Percentiles rank a stretch among this genome's conserved stretches.
Conservation (phyloP, 768 basidiomycete species). For the Cubamyces lactineus region DNA sequence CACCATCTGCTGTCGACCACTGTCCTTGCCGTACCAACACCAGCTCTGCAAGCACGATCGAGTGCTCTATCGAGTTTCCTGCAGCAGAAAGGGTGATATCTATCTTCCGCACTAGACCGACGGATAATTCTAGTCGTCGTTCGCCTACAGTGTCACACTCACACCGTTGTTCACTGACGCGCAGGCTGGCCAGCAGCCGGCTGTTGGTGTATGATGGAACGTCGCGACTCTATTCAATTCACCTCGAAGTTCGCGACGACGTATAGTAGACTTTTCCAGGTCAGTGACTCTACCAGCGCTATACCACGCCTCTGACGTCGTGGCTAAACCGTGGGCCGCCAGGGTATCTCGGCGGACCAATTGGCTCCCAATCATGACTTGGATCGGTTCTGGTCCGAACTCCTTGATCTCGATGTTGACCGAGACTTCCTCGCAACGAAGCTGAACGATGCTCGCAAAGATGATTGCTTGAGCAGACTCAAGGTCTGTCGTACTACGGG, state of each 20-base stretch:
- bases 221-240: conserved; percentile 29
- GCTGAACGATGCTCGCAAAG: conserved; percentile 48
- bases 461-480: conserved; percentile 49
- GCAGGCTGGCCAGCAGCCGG: not conserved
- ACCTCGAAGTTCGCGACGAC: conserved; percentile 52
- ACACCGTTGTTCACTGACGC: not conserved
- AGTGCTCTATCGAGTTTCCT: too few relatives aligned
- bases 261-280: conserved; percentile 55
- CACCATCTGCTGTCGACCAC: too few relatives aligned
- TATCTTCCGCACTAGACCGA: too few relatives aligned
- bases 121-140: too few relatives aligned
- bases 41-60: not conserved
- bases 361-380: conserved; percentile 49
- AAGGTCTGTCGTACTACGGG: conserved; percentile 47
- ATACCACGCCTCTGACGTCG: too few relatives aligned
- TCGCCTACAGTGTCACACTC: not conserved
- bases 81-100: too few relatives aligned
- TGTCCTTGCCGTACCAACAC: too few relatives aligned
- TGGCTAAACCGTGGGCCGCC: not conserved
- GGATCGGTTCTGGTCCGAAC: conserved; percentile 53
- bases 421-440: conserved; percentile 46
- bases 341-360: conserved; percentile 48
- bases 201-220: not conserved
- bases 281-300: conserved; percentile 13
- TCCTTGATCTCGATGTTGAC: conserved; percentile 58